These are phyloP conservation scores for Pseudognaphalium luteoalbum DNA, from an alignment of 129 eudicot genomes.

Conservation along the genomic window DNA sequence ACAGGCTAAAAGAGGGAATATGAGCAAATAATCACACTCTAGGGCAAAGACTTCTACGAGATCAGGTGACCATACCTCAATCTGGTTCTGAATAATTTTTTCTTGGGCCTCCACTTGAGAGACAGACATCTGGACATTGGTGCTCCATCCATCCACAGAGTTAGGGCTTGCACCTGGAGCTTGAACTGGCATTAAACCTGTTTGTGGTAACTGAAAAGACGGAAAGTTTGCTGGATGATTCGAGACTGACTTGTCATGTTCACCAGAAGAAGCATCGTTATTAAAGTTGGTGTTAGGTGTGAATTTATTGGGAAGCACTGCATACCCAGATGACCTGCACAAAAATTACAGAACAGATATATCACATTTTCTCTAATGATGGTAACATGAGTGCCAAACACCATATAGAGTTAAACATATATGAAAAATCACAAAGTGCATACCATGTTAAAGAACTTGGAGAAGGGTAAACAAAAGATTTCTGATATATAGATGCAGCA, in stretches of 20 bases:
- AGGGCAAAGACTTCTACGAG: neutral
- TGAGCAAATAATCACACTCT: neutral
- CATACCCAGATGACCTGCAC: constrained; percentile 69
- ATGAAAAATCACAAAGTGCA: constrained; percentile 2
- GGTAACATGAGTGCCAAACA: neutral
- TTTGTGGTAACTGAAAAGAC: constrained; percentile 39
- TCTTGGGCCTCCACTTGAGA: constrained; percentile 53
- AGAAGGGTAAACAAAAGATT: constrained; percentile 89
- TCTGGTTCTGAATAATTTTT: constrained; percentile 52
- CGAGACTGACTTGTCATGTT: constrained; percentile 34
- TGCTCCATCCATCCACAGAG: constrained; percentile 28
- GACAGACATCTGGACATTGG: constrained; percentile 35
- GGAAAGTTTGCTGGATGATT: constrained; percentile 38
- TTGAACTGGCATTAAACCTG: constrained; percentile 40
- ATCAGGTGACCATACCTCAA: constrained; percentile 53
- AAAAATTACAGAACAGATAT: constrained; percentile 13
- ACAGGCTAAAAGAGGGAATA: neutral
- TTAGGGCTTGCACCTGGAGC: constrained; percentile 32
- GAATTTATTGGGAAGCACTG: constrained; percentile 41
- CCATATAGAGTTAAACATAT: neutral
- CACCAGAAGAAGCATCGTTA: constrained; percentile 32
- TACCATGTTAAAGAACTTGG: constrained; percentile 69
- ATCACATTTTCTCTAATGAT: neutral
- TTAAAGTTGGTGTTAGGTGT: constrained; percentile 22
- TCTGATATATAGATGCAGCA: constrained; percentile 84